These are phyloP conservation scores for Albophoma yamanashiensis DNA, from an alignment of 2,329 filamentous ascomycete genomes.

Conservation along the genomic window DNA sequence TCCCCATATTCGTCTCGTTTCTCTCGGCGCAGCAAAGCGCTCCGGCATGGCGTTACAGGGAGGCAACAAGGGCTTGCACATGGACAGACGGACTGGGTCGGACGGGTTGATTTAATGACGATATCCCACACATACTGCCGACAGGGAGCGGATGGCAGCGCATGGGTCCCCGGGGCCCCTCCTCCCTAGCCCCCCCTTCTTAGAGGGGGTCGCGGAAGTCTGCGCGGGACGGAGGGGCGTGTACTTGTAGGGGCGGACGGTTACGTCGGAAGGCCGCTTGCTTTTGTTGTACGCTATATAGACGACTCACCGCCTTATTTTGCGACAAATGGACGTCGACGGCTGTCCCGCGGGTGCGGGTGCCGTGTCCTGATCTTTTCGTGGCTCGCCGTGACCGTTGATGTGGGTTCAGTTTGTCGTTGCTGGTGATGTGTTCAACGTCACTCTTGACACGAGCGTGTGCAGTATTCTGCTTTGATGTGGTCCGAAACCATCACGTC, in stretches of 20 bases:
- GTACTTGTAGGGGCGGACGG: neutral
- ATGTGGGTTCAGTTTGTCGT: neutral
- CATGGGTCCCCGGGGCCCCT: neutral
- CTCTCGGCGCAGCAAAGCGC: neutral
- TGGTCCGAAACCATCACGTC: neutral
- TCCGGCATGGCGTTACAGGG: neutral
- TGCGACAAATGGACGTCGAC: neutral
- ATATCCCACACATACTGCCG: neutral
- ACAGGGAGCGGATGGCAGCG: neutral
- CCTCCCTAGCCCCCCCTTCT: neutral
- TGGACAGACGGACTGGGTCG: neutral
- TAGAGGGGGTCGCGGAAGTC: neutral
- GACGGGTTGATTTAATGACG: neutral
- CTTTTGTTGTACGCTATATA: neutral
- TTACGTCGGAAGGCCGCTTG: neutral
- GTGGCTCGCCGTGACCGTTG: neutral
- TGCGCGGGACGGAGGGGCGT: neutral
- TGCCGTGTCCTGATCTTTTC: neutral
- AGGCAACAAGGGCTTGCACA: neutral
- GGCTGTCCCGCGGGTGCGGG: neutral
- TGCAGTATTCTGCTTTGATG: neutral
- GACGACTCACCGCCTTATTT: neutral
- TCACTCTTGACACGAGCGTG: neutral
- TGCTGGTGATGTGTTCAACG: no score
- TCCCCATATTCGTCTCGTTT: neutral